These are phyloP conservation scores for Pinus taeda DNA, from an alignment of 75 land plant genomes.

Conservation along the genomic window DNA sequence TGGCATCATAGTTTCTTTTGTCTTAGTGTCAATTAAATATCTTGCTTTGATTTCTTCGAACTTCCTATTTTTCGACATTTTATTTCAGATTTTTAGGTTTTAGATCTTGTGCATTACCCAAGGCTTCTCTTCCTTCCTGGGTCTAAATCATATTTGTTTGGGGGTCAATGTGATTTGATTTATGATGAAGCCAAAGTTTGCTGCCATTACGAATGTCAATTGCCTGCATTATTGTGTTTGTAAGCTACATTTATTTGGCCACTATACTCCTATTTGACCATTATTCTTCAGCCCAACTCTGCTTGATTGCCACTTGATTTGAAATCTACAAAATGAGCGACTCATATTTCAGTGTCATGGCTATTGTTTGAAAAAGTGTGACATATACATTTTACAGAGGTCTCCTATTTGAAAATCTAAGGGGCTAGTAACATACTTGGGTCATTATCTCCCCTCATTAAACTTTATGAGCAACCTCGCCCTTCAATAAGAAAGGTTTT, in stretches of 20 bases:
- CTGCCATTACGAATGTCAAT: background rate
- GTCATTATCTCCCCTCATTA: background rate
- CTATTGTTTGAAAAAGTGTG: background rate
- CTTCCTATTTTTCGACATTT: background rate
- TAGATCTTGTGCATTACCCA: background rate
- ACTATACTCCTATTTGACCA: background rate
- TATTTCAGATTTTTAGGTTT: background rate
- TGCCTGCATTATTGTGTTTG: background rate
- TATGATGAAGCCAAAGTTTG: background rate
- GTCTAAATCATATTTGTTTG: background rate
- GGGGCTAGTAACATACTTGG: background rate
- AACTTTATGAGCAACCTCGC: background rate
- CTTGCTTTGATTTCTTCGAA: background rate
- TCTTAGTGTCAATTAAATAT: background rate
- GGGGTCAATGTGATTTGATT: background rate
- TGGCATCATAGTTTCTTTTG: background rate
- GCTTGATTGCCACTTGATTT: background rate
- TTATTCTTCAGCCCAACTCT: background rate
- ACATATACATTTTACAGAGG: background rate
- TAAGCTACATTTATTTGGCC: slow-evolving; percentile 1
- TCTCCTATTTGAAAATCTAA: background rate
- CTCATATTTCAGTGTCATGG: background rate
- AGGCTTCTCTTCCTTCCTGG: background rate
- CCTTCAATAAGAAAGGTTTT: background rate
- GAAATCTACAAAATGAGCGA: background rate